Evolutionary conservation across 139 green algal species (phyloP).

Genomic region (Spirogloea muscicola): DNA sequence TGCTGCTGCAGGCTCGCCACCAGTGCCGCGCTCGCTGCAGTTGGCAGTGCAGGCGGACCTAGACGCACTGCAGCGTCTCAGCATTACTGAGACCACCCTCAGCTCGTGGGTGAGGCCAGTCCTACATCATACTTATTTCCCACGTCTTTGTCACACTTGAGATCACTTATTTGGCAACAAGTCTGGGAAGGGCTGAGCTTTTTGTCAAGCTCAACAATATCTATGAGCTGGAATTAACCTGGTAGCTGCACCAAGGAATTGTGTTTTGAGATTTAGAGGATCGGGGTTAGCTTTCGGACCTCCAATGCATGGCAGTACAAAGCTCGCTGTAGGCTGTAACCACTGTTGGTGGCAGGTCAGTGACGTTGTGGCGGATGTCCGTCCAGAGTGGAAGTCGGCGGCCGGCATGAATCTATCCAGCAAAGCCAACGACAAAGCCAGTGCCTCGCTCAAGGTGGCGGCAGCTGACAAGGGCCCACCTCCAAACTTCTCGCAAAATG

Average conservation of each 20-base stretch:
- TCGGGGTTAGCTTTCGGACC: background rate
- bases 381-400: background rate
- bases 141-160: too few species aligned
- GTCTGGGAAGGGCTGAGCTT: background rate
- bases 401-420: too few species aligned
- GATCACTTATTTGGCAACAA: background rate
- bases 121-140: too few species aligned
- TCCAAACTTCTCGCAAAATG: too few species aligned
- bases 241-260: background rate
- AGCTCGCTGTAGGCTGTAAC: background rate
- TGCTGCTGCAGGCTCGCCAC: background rate
- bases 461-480: too few species aligned
- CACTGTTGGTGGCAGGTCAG: background rate
- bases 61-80: background rate
- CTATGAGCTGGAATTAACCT: background rate
- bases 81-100: slow-evolving; percentile 14
- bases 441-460: too few species aligned
- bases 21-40: background rate
- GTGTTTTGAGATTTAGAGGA: background rate
- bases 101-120: slow-evolving; percentile 2
- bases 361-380: slow-evolving; percentile 2
- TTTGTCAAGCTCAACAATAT: background rate
- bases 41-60: slow-evolving; percentile 2
- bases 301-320: slow-evolving; percentile 2
- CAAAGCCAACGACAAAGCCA: too few species aligned